A percentile compares a stretch with the other conserved stretches of the same genome.
These are phyloP conservation scores for Curvularia sp. DNA, from an alignment of 2,329 filamentous ascomycete genomes.

Conservation along the genomic window DNA sequence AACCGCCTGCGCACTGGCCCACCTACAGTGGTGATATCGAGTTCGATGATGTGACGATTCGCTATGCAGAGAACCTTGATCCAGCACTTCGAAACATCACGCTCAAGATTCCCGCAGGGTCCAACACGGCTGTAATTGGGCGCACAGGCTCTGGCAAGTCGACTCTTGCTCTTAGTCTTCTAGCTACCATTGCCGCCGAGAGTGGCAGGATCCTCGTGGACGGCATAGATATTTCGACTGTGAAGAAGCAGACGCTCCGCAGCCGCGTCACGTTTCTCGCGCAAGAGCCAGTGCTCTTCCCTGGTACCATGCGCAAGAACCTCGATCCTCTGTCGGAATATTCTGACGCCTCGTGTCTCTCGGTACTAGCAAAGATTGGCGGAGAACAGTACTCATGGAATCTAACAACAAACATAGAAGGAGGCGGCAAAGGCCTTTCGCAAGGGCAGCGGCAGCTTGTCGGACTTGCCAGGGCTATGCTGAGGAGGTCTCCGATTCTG, in stretches of 20 bases:
- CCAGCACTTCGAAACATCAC: slow-evolving; percentile 73
- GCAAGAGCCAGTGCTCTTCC: slow-evolving; percentile 71
- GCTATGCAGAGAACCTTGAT: slow-evolving; percentile 79
- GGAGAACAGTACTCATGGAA: slow-evolving; percentile 62
- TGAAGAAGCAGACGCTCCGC: slow-evolving; percentile 66
- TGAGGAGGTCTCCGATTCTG: slow-evolving; percentile 67
- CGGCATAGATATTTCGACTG: slow-evolving; percentile 65
- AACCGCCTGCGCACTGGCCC: slow-evolving; percentile 80
- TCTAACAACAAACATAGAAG: slow-evolving; percentile 64
- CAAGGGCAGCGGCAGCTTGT: slow-evolving; percentile 72
- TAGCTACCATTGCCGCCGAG: slow-evolving; percentile 62
- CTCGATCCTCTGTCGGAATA: slow-evolving; percentile 68
- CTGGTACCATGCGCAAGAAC: slow-evolving; percentile 67
- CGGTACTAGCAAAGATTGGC: slow-evolving; percentile 64
- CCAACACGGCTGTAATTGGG: slow-evolving; percentile 80
- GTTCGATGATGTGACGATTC: slow-evolving; percentile 79
- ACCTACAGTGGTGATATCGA: slow-evolving; percentile 72
- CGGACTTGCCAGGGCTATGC: slow-evolving; percentile 67
- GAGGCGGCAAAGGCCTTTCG: slow-evolving; percentile 67
- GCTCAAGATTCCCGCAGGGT: slow-evolving; percentile 78
- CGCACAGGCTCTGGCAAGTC: slow-evolving; percentile 82
- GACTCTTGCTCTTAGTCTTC: slow-evolving; percentile 70
- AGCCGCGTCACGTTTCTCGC: slow-evolving; percentile 71
- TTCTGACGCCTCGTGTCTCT: slow-evolving; percentile 61
- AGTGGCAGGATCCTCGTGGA: slow-evolving; percentile 67